Conservation (phyloP, 441 rosid species). For the Populus tomentosa region DNA sequence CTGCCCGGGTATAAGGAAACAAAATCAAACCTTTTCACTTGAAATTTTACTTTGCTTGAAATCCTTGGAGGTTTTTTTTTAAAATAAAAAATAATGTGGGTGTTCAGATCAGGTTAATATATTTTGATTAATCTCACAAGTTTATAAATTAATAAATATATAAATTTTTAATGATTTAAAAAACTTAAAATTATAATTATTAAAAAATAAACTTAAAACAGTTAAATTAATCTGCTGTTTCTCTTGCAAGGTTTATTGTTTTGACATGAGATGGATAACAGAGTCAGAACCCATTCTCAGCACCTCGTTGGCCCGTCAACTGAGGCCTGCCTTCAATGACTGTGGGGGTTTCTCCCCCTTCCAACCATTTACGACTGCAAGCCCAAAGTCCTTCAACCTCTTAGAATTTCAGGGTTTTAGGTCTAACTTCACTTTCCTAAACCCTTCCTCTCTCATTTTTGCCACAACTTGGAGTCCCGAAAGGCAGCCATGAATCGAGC, state of each 20-base stretch:
- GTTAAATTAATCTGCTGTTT: no score
- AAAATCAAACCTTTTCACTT: no score
- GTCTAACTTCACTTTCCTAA: background rate
- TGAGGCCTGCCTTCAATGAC: background rate
- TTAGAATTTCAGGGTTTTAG: background rate
- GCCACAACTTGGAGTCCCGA: background rate
- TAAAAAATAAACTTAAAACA: no score
- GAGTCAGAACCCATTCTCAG: background rate
- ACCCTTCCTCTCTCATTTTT: background rate
- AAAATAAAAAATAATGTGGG: fast-evolving
- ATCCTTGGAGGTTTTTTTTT: no score
- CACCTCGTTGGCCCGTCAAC: background rate
- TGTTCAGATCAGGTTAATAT: fast-evolving
- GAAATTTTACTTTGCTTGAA: no score
- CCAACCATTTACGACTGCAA: background rate
- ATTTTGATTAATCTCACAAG: fast-evolving
- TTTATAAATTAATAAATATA: fast-evolving
- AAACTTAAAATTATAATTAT: no score
- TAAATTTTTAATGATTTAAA: no score
- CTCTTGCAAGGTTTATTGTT: no score
- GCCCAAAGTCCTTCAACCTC: background rate
- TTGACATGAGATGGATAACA: background rate
- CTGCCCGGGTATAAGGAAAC: no score
- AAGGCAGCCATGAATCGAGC: constrained; percentile 53
- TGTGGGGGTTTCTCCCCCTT: background rate